Evolutionary conservation across 768 basidiomycete species (phyloP).

Genomic region (Saitozyma podzolica): DNA sequence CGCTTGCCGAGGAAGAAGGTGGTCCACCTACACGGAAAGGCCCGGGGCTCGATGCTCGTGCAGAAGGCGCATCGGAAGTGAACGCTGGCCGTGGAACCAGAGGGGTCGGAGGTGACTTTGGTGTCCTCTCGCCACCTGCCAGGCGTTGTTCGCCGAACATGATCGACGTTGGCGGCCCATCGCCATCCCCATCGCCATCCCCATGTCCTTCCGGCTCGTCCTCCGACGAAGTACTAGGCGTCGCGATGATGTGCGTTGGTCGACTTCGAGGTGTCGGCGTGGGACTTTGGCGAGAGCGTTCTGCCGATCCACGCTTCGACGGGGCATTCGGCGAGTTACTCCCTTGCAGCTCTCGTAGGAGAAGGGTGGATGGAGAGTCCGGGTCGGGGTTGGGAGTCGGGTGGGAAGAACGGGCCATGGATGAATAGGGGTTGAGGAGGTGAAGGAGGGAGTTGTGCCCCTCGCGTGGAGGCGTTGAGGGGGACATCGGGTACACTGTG

Average conservation of each 20-base stretch:
- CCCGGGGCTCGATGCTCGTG: conserved; percentile 11
- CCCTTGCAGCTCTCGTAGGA: conserved; percentile 41
- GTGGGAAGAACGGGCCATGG: conserved; percentile 27
- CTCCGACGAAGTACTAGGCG: not conserved
- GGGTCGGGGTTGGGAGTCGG: conserved; percentile 16
- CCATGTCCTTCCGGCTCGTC: conserved; percentile 5
- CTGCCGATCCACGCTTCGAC: too few species aligned
- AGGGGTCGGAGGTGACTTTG: conserved; percentile 7
- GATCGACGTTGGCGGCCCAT: conserved; percentile 24
- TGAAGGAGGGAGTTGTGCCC: conserved; percentile 20
- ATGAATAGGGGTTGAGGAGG: conserved; percentile 37
- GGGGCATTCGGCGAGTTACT: not conserved
- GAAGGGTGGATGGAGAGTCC: conserved; percentile 41
- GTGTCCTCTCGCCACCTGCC: conserved; percentile 16
- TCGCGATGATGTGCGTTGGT: conserved; percentile 11
- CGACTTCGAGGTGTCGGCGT: not conserved
- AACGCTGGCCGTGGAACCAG: not conserved
- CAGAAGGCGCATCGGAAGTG: not conserved
- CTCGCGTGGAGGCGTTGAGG: conserved; percentile 13
- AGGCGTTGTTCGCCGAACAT: conserved; percentile 24
- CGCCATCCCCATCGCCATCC: conserved; percentile 13
- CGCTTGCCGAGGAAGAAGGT: conserved; percentile 7
- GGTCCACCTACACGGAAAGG: conserved; percentile 18
- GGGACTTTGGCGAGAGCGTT: too few species aligned
- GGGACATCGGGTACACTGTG: conserved; percentile 10